These are phyloP conservation scores for Colletotrichum trifolii DNA, from an alignment of 2,329 filamentous ascomycete species.

Conservation along the genomic window DNA sequence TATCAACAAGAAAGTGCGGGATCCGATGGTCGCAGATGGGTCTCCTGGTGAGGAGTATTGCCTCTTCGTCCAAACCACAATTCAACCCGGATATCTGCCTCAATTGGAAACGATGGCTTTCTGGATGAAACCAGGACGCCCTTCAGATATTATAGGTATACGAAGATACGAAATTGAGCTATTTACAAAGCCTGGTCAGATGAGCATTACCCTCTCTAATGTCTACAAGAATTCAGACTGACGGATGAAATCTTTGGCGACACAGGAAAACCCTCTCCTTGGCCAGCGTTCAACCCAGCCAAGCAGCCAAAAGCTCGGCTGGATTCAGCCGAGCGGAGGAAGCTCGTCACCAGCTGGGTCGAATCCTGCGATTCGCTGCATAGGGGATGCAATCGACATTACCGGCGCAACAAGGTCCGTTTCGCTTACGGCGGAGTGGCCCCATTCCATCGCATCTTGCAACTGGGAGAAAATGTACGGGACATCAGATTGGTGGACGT, in stretches of 20 bases:
- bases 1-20: no score
- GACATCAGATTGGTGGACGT: constrained; percentile 13
- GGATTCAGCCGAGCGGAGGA: not conserved
- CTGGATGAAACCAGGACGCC: not conserved
- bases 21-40: no score
- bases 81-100: not conserved
- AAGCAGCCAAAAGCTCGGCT: not conserved
- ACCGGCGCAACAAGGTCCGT: not conserved
- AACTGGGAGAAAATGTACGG: constrained; percentile 13
- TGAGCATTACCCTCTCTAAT: no score
- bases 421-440: not conserved
- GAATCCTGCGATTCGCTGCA: not conserved
- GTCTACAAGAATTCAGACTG: not conserved
- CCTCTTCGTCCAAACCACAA: no score
- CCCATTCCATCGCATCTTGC: not conserved
- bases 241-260: not conserved
- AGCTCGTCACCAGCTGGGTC: not conserved
- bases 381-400: not conserved
- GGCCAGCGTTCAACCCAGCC: constrained; percentile 1
- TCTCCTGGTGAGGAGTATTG: no score
- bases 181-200: constrained; percentile 21
- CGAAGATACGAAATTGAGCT: not conserved
- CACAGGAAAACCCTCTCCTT: constrained; percentile 11
- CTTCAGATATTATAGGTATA: not conserved
- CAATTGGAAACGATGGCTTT: not conserved